Evolutionary conservation across 2,329 filamentous ascomycete species (phyloP).

Genomic region (Coniochaeta sp.): DNA sequence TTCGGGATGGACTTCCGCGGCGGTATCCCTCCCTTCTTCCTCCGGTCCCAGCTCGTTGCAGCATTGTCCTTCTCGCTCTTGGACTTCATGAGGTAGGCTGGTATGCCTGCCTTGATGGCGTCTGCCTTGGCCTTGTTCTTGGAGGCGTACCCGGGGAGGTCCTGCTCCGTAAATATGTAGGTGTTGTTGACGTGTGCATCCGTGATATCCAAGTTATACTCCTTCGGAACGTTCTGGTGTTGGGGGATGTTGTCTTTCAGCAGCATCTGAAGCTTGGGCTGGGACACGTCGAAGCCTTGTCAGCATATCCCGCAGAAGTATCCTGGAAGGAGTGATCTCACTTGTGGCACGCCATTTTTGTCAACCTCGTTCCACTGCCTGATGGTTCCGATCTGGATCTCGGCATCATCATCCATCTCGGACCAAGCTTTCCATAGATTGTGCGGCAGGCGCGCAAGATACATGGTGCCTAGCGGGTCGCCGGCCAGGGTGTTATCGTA

Average conservation of each 20-base stretch:
- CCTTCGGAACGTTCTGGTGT: constrained; percentile 73
- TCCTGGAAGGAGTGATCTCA: neutral
- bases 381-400: constrained; percentile 74
- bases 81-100: constrained; percentile 43
- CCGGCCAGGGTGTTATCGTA: constrained; percentile 22
- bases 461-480: constrained; percentile 41
- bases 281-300: neutral
- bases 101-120: constrained; percentile 50
- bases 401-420: constrained; percentile 65
- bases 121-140: constrained; percentile 50
- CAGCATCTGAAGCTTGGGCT: constrained; percentile 53
- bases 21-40: constrained; percentile 54
- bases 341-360: constrained; percentile 42
- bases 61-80: constrained; percentile 24
- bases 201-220: constrained; percentile 75
- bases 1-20: constrained; percentile 62
- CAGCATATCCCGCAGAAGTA: constrained; percentile 9
- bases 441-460: constrained; percentile 71
- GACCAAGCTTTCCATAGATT: constrained; percentile 75
- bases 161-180: constrained; percentile 88
- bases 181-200: constrained; percentile 68
- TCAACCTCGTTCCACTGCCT: constrained; percentile 48
- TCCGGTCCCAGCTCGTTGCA: constrained; percentile 13
- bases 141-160: constrained; percentile 68
- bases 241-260: constrained; percentile 55